phyloP scores from a whole-genome alignment of 192 early-diverging fungal species.

The Chytriomyces sp. region DNA sequence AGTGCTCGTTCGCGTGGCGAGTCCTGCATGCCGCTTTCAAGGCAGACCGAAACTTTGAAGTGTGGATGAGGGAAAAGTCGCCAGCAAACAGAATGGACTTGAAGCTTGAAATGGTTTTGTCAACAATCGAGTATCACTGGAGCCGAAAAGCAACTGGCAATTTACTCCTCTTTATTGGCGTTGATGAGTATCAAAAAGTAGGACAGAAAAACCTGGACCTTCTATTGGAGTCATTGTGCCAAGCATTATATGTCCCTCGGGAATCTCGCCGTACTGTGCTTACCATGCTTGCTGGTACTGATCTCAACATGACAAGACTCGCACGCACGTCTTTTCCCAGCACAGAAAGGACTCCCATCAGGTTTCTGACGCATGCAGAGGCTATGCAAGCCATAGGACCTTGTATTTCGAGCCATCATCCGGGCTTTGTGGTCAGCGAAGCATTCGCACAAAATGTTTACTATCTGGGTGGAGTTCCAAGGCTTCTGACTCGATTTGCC shows the following conservation, averaged over 20 bases:
- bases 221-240: slow-evolving; percentile 29
- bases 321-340: slow-evolving; percentile 26
- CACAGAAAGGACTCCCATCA: slow-evolving; percentile 19
- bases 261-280: slow-evolving; percentile 21
- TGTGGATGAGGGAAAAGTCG: slow-evolving; percentile 27
- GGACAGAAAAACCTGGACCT: slow-evolving; percentile 27
- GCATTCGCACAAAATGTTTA: slow-evolving; percentile 28
- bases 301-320: slow-evolving; percentile 26
- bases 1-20: slow-evolving; percentile 33
- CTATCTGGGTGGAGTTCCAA: slow-evolving; percentile 32
- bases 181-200: slow-evolving; percentile 36
- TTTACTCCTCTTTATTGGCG: slow-evolving; percentile 28
- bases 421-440: slow-evolving; percentile 22
- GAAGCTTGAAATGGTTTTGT: slow-evolving; percentile 14
- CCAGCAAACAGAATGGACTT: slow-evolving; percentile 20
- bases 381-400: slow-evolving; percentile 25
- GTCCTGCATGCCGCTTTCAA: slow-evolving; percentile 27
- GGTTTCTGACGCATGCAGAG: slow-evolving; percentile 24
- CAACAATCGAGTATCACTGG: slow-evolving; percentile 28
- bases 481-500: slow-evolving; percentile 28
- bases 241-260: not conserved
- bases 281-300: slow-evolving; percentile 23
- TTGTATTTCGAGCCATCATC: slow-evolving; percentile 18
- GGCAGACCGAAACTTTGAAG: slow-evolving; percentile 13
- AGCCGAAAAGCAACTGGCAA: not conserved